These are phyloP conservation scores for Suillus lakei DNA, from an alignment of 768 basidiomycete species.

Conservation along the genomic window DNA sequence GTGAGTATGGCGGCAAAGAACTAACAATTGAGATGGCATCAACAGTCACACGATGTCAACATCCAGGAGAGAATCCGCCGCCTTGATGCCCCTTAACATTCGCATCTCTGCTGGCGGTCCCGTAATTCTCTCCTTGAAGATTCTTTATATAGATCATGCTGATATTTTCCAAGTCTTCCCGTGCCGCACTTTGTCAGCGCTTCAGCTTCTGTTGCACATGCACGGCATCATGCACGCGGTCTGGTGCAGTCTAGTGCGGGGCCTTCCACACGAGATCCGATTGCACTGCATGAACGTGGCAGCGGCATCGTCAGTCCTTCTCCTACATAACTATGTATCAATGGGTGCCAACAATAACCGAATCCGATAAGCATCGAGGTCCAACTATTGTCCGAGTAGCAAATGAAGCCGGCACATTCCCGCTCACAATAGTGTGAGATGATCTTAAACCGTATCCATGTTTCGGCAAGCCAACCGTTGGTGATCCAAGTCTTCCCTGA, in stretches of 20 bases:
- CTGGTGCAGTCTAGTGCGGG: neutral
- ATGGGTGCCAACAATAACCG: neutral
- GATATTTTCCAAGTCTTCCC: neutral
- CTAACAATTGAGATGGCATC: too few species aligned
- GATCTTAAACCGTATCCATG: neutral
- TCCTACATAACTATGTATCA: neutral
- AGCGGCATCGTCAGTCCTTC: neutral
- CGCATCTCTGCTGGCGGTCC: neutral
- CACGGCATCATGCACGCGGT: neutral
- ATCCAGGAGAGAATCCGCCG: too few species aligned
- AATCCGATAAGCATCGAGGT: neutral
- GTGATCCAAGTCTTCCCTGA: neutral
- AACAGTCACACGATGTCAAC: too few species aligned
- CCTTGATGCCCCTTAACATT: too few species aligned
- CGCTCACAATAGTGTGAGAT: conserved; percentile 19
- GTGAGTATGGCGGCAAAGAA: too few species aligned
- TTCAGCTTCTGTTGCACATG: neutral
- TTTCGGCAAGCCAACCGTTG: neutral
- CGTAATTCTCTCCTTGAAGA: neutral
- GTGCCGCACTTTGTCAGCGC: neutral
- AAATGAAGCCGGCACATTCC: neutral
- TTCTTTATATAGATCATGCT: neutral
- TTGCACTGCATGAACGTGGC: neutral
- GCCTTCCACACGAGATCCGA: neutral
- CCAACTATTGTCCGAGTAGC: conserved; percentile 1